Evolutionary conservation across 2,329 filamentous ascomycete genomes (phyloP), one percentile per base, ranked within the genome.

Genomic region (Hypoxylon sp.): DNA sequence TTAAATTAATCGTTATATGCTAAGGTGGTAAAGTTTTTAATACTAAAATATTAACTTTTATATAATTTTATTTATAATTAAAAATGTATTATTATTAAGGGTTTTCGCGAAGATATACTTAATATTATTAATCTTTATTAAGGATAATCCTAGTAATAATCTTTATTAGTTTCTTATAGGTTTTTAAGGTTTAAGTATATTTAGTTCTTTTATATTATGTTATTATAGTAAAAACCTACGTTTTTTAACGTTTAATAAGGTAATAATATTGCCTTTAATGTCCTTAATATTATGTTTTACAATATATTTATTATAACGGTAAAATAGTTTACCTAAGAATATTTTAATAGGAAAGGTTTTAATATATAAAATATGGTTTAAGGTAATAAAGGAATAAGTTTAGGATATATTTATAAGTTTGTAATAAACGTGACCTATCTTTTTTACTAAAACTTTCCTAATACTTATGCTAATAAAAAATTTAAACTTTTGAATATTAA

Each of bases 321-420:
- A 42, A 42, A 42, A 42, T 42, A 39, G n/a, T 10, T 46, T n/a
- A 1, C 9, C 22, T 46, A 46, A 46, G 22, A 22, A 19, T n/a
- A 47, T 19, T 5, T 44, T 19, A 3, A 19, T 9, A 3, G 17
- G 17, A 14, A n/a, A n/a, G n/a, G n/a, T n/a, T n/a, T n/a, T n/a
- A n/a, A n/a, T n/a, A n/a, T n/a, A n/a, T n/a, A n/a, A 44, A 44
- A 47, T 47, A 47, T 47, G 13, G 13, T 47, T 17, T 17, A 42
- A 42, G 1, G n/a, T 17, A 6, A 17, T 17, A 42, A 42, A n/a
- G n/a, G n/a, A n/a, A 8, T 6, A 42, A 17, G n/a, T 42, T 17
- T 22, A 24, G 3, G 13, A 3, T 1, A 11, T 24, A 24, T 3
- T 47, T 24, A 47, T 47, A 24, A 24, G 1, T 22, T 47, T 24